Percentiles rank a stretch among this genome's conserved stretches.
phyloP scores from a whole-genome alignment of 345 rosid species.

The Heritiera littoralis region DNA sequence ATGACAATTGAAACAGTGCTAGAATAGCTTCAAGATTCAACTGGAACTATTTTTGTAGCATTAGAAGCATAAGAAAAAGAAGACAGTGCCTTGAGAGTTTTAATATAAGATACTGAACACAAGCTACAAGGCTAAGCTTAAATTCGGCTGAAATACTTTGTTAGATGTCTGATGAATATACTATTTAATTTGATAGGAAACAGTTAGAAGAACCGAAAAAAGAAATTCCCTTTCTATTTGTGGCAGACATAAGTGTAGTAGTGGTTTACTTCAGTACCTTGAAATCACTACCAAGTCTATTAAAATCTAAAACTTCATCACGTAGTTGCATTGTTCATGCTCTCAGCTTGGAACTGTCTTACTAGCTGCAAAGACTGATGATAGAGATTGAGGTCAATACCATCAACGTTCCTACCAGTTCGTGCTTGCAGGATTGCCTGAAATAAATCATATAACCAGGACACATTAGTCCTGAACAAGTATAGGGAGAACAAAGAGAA shows the following conservation, averaged over 20 bases:
- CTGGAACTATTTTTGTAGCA: neutral
- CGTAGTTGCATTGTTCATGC: constrained; percentile 19
- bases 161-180: neutral
- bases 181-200: neutral
- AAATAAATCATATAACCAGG: constrained; percentile 9
- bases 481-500: neutral
- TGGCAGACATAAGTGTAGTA: neutral
- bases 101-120: neutral
- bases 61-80: neutral
- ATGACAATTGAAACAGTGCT: too few relatives aligned
- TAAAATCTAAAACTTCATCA: constrained; percentile 7
- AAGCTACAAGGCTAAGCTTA: neutral
- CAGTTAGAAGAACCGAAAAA: neutral
- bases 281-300: neutral
- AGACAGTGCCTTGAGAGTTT: neutral
- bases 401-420: constrained; percentile 79
- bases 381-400: constrained; percentile 74
- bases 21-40: neutral
- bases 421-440: constrained; percentile 78
- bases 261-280: constrained; percentile 3
- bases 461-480: neutral
- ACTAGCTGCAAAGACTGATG: constrained; percentile 60
- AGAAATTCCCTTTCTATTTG: neutral
- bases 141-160: neutral
- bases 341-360: constrained; percentile 57